Base-by-base conservation (phyloP, 306 rosid species). In the Corylus americana region DNA sequence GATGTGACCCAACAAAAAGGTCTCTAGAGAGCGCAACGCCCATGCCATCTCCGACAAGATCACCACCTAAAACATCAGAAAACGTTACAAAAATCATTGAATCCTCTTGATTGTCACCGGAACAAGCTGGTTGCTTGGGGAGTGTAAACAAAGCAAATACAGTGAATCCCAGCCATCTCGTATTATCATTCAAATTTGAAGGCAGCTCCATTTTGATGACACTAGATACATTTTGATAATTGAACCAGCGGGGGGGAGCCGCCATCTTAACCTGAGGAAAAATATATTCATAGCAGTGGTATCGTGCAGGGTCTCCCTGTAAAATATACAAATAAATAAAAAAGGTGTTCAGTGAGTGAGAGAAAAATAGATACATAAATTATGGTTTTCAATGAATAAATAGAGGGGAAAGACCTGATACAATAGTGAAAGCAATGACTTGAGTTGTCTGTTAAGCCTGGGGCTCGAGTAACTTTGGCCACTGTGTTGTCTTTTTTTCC, bases 11-110 rank as follows among this genome's bases (percentile, higher is more conserved):
- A 2, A 0, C 16, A 20, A 59, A 22, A 59, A 3, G 0, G 7
- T 54, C 59, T 54, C 59, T 54, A 17, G 59, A 54, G 7, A 54
- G 22, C 3, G 59, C 39, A 59, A 25, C 4, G 39, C 4, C 16
- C 1, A 0, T 31, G 35, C 2, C 35, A 8, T 0, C 0, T 5
- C 1, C 49, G 11, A 6, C 49, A 6, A 0, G 49, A 45, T 45
- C 49, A 45, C 39, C 2, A 59, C 0, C 1, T 10, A 17, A 1
- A 10, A 51, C 13, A 25, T 0, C 0, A 25, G 10, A 22, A 0
- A 59, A 59, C 14, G 1, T 3, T 12, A 27, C 12, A 27, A 25
- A 27, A 61, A 29, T 0, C 0, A 13, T 0, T 11, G 31, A 61
- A 61, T 61, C 3, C 42, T 10, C 0, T 2, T 11, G 1, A 31